These are phyloP conservation scores for Aspergillus asperescens DNA, from an alignment of 495 filamentous ascomycete species.

Conservation along the genomic window DNA sequence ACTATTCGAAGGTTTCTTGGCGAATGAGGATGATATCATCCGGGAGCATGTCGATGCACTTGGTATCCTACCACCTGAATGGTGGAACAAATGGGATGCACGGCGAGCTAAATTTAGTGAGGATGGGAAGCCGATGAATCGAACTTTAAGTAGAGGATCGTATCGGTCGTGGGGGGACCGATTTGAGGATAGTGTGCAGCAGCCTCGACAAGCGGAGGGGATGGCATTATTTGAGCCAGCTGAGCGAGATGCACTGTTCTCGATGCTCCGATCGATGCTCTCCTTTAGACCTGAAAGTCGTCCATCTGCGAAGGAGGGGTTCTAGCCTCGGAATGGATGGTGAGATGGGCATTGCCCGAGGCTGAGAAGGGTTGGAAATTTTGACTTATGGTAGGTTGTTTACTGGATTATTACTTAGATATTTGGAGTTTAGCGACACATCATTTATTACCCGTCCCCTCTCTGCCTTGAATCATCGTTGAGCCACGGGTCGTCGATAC, in stretches of 20 bases:
- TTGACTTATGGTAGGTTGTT: no score
- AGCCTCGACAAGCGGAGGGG: slow-evolving; percentile 13
- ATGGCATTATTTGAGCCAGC: slow-evolving; percentile 19
- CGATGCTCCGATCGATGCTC: slow-evolving; percentile 39
- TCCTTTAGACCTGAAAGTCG: slow-evolving; percentile 34
- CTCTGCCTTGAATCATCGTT: no score
- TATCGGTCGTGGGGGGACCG: slow-evolving; percentile 25
- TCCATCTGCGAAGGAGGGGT: slow-evolving; percentile 29
- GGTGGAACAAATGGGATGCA: slow-evolving; percentile 25
- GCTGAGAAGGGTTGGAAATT: no score
- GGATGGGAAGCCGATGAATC: slow-evolving; percentile 19
- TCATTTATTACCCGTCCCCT: no score
- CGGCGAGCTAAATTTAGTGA: slow-evolving; percentile 18
- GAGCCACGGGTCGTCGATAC: no score
- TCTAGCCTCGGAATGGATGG: slow-evolving; percentile 36
- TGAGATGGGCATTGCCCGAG: slow-evolving; percentile 39
- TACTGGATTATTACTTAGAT: no score
- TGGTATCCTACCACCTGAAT: slow-evolving; percentile 26
- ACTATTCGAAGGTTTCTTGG: slow-evolving; percentile 19
- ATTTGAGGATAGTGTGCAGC: slow-evolving; percentile 26
- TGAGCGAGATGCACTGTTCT: slow-evolving; percentile 31
- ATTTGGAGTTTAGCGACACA: no score
- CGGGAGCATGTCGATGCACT: slow-evolving; percentile 34
- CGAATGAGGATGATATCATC: slow-evolving; percentile 31
- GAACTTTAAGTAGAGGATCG: no score